Base-by-base conservation (phyloP, 2,329 filamentous ascomycete genomes). In the Aspergillus sp. region DNA sequence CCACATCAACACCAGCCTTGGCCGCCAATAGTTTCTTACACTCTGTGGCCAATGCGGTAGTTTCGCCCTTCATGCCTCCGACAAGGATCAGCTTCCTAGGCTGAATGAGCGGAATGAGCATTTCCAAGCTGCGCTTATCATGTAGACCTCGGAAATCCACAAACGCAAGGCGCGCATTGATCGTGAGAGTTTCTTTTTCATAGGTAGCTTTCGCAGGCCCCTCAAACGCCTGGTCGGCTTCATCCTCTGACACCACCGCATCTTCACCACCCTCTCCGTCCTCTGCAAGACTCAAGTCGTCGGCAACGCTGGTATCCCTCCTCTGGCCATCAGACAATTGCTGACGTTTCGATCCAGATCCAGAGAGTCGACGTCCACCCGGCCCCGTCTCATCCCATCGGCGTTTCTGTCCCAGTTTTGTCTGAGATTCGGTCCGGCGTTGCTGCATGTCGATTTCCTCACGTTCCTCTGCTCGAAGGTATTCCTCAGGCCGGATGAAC, bases 21-120 rank as follows among this genome's bases (percentile, higher is more conserved):
- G 73, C 73, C 30, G 73, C 74, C 5, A 85, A 72, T 0, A 91
- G 76, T 61, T 85, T 85, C 54, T 86, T 84, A 70, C 90, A 95
- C 70, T 95, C 90, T 8, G 83, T 80, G 1, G 93, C 92, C 19
- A 97, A 80, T 2, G 84, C 78, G 51, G 82, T 74, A 0, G 93
- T 97, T 69, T 99, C 94, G 16, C 86, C 83, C 55, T 82, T 79
- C 64, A 82, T 86, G 24, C 94, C 94, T 26, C 87, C 88, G 2
- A 96, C 83, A n/a, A 99, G 80, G 57, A 99, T 95, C 48, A 99
- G 81, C 70, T 99, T 99, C 50, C 93, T 86, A 5, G 94, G 94
- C 64, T 92, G 87, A 60, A 99, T 95, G 5, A 97, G 82, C 0
- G 94, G 94, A 46, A 99, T 90, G 49, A 99, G 76, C 86, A 96